Evolutionary conservation across 2,329 filamentous ascomycete species (phyloP).

Genomic region (Lachnellula arida): DNA sequence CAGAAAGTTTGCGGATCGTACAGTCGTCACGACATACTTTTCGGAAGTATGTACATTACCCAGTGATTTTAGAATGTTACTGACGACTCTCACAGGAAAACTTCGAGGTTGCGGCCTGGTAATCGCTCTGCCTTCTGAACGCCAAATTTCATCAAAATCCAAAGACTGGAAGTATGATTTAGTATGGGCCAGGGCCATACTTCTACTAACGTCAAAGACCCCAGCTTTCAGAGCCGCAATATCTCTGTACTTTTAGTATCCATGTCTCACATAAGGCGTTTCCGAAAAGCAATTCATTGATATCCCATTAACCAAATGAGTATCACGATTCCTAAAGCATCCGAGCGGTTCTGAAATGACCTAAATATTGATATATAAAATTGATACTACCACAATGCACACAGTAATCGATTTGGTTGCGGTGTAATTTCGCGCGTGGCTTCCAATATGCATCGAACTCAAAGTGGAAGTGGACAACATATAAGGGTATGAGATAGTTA

Average conservation of each 20-base stretch:
- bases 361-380: neutral
- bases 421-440: neutral
- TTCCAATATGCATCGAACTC: neutral
- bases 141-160: neutral
- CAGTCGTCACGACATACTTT: conserved; percentile 94
- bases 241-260: conserved; percentile 11
- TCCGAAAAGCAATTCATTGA: conserved; percentile 3
- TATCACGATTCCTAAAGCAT: neutral
- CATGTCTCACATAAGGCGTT: conserved; percentile 3
- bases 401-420: neutral
- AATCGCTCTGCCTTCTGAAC: conserved; percentile 8
- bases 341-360: neutral
- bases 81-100: conserved; percentile 63
- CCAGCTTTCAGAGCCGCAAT: neutral
- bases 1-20: conserved; percentile 92
- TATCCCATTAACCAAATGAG: neutral
- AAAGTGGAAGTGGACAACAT: too few relatives aligned
- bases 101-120: conserved; percentile 58
- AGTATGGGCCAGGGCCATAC: neutral
- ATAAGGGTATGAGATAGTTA: too few relatives aligned
- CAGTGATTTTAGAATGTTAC: conserved; percentile 11
- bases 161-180: neutral
- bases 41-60: conserved; percentile 61
- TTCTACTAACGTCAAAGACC: neutral
- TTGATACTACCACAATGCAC: neutral